Percentiles rank a stretch among this genome's conserved stretches.
Evolutionary conservation across 2,329 filamentous ascomycete species (phyloP).

Genomic region (Trichoderma atrobrunneum): DNA sequence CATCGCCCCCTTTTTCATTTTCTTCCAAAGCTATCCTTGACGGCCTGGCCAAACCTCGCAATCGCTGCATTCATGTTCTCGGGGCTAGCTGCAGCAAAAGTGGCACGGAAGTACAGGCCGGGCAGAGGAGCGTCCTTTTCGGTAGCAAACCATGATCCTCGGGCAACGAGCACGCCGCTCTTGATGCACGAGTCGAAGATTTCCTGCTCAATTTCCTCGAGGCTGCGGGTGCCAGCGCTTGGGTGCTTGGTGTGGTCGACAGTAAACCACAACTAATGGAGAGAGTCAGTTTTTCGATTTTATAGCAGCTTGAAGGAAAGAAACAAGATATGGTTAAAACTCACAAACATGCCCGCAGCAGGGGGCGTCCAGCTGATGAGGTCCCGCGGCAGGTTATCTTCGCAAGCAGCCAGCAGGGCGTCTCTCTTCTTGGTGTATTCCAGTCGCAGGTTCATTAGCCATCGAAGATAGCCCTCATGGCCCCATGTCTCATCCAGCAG

Average conservation of each 20-base stretch:
- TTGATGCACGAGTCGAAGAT: constrained; percentile 78
- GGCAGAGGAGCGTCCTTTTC: constrained; percentile 59
- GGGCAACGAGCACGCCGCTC: constrained; percentile 74
- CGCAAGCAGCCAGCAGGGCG: constrained; percentile 74
- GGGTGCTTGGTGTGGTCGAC: constrained; percentile 68
- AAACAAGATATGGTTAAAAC: constrained; percentile 28
- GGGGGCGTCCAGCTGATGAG: constrained; percentile 79
- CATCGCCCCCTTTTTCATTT: constrained; percentile 22
- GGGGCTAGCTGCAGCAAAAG: constrained; percentile 76
- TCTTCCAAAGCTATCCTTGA: constrained; percentile 56
- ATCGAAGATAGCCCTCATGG: constrained; percentile 82
- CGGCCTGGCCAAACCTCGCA: constrained; percentile 69
- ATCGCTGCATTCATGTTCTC: constrained; percentile 72
- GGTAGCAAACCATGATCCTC: constrained; percentile 89
- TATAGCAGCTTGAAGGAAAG: not conserved
- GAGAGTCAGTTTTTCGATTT: not conserved
- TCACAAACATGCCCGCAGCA: constrained; percentile 89
- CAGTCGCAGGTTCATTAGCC: constrained; percentile 77
- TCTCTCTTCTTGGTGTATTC: constrained; percentile 81
- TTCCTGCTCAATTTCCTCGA: constrained; percentile 74
- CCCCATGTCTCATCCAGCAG: constrained; percentile 93
- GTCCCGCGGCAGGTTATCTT: constrained; percentile 68
- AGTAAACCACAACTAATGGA: constrained; percentile 66
- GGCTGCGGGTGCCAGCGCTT: constrained; percentile 46
- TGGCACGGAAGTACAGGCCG: constrained; percentile 83